Conservation (phyloP, 176 grass and related monocot genomes). For the Triticum timopheevii region DNA sequence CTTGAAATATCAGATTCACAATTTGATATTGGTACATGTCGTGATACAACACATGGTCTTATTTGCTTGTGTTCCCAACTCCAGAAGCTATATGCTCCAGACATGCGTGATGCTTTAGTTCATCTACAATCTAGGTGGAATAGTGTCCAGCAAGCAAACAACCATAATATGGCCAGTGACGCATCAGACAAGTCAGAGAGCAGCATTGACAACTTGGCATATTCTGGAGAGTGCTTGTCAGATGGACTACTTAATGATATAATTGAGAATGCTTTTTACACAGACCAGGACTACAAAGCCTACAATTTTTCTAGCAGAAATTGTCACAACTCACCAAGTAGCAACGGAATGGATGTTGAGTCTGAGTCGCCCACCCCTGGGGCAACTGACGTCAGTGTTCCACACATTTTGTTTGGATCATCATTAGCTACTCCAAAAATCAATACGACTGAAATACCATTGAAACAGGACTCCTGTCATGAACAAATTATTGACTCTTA, state of each 20-base stretch:
- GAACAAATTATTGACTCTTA: constrained; percentile 82
- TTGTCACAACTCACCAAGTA: constrained; percentile 33
- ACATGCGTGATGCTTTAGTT: constrained; percentile 77
- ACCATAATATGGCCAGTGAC: constrained; percentile 35
- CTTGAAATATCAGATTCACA: constrained; percentile 81
- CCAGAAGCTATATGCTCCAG: constrained; percentile 84
- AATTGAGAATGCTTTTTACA: constrained; percentile 80
- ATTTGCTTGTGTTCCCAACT: constrained; percentile 67
- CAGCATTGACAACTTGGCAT: constrained; percentile 31
- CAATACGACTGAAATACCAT: constrained; percentile 22
- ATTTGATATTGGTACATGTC: constrained; percentile 72
- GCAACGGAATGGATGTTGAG: constrained; percentile 46
- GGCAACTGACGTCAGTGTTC: constrained; percentile 8
- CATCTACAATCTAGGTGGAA: constrained; percentile 99
- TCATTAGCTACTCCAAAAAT: constrained; percentile 21
- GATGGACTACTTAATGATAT: constrained; percentile 89
- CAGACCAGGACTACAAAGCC: constrained; percentile 14
- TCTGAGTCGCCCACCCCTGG: constrained; percentile 6
- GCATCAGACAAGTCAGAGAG: constrained; percentile 44
- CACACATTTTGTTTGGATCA: background rate
- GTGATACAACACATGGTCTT: constrained; percentile 78
- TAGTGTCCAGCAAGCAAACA: constrained; percentile 61
- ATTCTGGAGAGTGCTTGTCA: constrained; percentile 41
- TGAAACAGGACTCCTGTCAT: constrained; percentile 25
- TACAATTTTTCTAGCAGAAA: constrained; percentile 29